These are phyloP conservation scores for Rhinocladiella mackenziei DNA, from an alignment of 2,329 filamentous ascomycete genomes.

Conservation along the genomic window DNA sequence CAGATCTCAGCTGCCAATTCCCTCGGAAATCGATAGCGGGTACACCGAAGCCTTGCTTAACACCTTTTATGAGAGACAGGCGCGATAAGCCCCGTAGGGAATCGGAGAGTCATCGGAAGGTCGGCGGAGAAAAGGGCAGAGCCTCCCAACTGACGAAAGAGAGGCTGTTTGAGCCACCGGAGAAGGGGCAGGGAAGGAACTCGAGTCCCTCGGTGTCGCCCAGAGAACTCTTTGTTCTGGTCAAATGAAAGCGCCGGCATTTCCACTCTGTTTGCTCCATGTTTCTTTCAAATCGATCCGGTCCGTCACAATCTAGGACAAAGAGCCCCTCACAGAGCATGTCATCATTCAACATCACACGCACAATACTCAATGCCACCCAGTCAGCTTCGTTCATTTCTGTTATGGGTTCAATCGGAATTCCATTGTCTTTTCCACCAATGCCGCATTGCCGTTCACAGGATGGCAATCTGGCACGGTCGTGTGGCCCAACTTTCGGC, in stretches of 20 bases:
- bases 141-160: conserved; percentile 11
- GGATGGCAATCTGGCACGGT: conserved; percentile 8
- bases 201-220: conserved; percentile 27
- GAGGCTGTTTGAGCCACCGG: conserved; percentile 23
- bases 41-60: conserved; percentile 21
- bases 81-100: conserved; percentile 24
- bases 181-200: conserved; percentile 32
- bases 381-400: conserved; percentile 9
- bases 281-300: conserved; percentile 6
- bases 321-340: conserved; percentile 23
- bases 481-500: too few relatives aligned
- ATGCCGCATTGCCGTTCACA: conserved; percentile 16
- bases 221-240: conserved; percentile 6
- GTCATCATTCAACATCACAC: conserved; percentile 27
- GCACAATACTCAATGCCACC: conserved; percentile 23
- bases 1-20: conserved; percentile 13
- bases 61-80: conserved; percentile 13
- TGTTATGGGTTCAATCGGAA: conserved; percentile 15
- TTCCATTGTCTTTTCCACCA: conserved; percentile 23
- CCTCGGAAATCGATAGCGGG: too few relatives aligned
- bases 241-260: conserved; percentile 2
- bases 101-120: conserved; percentile 24
- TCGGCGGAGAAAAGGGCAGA: conserved; percentile 18
- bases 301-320: conserved; percentile 1
- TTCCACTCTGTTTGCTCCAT: conserved; percentile 3